Percentiles rank a stretch among this genome's conserved stretches.
These are phyloP conservation scores for Paramecium primaurelia DNA, from an alignment of 73 alveolate genomes.

Conservation along the genomic window DNA sequence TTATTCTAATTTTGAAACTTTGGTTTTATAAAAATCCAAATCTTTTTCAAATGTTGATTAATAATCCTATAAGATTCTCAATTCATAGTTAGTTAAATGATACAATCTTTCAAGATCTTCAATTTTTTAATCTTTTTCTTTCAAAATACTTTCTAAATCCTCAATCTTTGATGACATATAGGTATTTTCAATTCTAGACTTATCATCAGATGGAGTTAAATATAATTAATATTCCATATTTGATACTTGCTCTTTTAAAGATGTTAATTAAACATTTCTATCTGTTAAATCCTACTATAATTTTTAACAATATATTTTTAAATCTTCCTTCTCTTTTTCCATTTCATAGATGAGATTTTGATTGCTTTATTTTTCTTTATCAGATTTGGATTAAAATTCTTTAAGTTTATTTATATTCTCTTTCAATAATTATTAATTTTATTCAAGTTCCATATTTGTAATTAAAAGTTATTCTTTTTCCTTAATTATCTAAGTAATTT, in stretches of 20 bases:
- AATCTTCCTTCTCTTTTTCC: background rate
- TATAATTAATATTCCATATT: background rate
- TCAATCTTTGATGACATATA: background rate
- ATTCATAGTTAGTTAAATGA: background rate
- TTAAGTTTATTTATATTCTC: background rate
- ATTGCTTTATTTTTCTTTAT: background rate
- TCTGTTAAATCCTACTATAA: background rate
- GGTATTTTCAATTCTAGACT: background rate
- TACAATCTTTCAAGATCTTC: background rate
- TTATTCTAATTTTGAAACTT: background rate
- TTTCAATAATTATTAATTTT: background rate
- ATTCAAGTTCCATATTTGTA: background rate
- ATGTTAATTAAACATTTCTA: background rate
- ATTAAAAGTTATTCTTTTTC: background rate
- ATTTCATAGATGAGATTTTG: background rate
- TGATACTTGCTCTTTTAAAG: background rate
- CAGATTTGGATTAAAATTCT: background rate
- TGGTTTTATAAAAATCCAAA: background rate
- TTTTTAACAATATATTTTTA: background rate
- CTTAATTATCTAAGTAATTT: background rate
- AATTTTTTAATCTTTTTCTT: background rate
- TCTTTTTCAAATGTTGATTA: background rate
- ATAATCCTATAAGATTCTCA: background rate
- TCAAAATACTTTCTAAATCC: background rate
- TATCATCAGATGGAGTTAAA: background rate